phyloP scores from a whole-genome alignment of 805 yeast species.

The Crinitomyces ghanaensis region DNA sequence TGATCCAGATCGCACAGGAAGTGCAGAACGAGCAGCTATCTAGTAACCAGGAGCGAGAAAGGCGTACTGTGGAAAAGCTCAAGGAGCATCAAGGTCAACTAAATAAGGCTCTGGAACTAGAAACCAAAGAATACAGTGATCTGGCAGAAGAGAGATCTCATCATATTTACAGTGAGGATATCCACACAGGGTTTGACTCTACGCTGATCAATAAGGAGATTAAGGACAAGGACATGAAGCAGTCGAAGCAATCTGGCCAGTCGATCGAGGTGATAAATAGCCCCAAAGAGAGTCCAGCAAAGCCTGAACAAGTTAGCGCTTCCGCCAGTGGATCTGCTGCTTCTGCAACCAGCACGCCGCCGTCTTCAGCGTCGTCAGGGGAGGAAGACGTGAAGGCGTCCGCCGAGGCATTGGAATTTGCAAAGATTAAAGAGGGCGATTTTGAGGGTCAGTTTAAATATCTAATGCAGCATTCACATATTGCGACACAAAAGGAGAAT shows the following conservation, averaged over 20 bases:
- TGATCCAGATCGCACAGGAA: conserved; percentile 64
- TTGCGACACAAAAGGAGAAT: conserved; percentile 73
- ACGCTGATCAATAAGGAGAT: conserved; percentile 56
- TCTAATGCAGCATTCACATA: conserved; percentile 45
- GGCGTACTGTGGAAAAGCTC: conserved; percentile 27
- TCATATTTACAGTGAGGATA: conserved; percentile 82
- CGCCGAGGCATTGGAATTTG: conserved; percentile 55
- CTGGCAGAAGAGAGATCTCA: conserved; percentile 58
- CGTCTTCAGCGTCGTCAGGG: not conserved
- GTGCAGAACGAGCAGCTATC: conserved; percentile 40
- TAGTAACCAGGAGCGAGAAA: conserved; percentile 30
- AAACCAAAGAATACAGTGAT: conserved; percentile 52
- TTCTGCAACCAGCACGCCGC: not conserved
- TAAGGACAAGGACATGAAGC: conserved; percentile 12
- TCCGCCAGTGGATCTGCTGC: conserved; percentile 1
- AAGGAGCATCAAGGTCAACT: conserved; percentile 60
- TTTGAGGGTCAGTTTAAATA: conserved; percentile 40
- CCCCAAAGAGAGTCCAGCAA: too few species aligned
- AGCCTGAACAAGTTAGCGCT: conserved; percentile 5
- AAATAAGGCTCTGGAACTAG: conserved; percentile 50
- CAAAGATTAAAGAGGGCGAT: conserved; percentile 41
- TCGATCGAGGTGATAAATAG: conserved; percentile 28
- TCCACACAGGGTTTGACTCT: conserved; percentile 84
- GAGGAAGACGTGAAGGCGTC: conserved; percentile 28
- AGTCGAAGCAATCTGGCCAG: conserved; percentile 7